These are phyloP conservation scores for Teratosphaeria nubilosa DNA, from an alignment of 2,329 filamentous ascomycete genomes.

Conservation along the genomic window DNA sequence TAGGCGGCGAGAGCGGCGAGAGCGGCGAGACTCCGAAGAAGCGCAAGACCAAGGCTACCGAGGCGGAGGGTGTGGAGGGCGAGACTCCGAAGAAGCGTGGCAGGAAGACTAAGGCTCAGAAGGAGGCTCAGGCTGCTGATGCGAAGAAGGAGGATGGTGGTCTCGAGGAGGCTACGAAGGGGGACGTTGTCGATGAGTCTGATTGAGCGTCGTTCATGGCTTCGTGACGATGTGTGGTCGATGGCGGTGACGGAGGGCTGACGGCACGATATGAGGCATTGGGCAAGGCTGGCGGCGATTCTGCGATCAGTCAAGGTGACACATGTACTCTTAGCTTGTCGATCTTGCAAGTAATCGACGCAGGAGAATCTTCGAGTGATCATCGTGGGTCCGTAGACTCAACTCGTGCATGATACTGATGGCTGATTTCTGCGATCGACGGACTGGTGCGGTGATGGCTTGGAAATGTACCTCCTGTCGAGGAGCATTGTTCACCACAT, in stretches of 20 bases:
- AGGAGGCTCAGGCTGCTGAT: slow-evolving; percentile 1
- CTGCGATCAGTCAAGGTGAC: background rate
- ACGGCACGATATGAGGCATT: background rate
- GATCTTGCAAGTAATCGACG: no score
- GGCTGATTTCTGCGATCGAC: no score
- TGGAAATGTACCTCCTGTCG: no score
- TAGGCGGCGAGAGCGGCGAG: background rate
- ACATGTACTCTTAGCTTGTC: background rate
- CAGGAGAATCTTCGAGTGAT: no score
- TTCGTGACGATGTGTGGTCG: background rate
- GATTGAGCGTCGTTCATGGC: background rate
- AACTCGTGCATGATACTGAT: no score
- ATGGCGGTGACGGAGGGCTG: background rate
- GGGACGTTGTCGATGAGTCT: background rate
- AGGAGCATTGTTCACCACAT: no score
- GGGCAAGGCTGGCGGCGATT: background rate
- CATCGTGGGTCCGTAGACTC: no score
- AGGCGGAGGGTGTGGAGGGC: background rate
- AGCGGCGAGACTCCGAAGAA: slow-evolving; percentile 11
- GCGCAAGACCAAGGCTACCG: slow-evolving; percentile 4
- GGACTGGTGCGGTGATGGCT: no score
- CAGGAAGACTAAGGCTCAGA: slow-evolving; percentile 6
- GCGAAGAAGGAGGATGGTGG: slow-evolving; percentile 1
- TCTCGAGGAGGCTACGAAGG: background rate
- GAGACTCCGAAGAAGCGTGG: slow-evolving; percentile 1